Conservation (phyloP, 257 asterid species). For the Verbascum thapsus region DNA sequence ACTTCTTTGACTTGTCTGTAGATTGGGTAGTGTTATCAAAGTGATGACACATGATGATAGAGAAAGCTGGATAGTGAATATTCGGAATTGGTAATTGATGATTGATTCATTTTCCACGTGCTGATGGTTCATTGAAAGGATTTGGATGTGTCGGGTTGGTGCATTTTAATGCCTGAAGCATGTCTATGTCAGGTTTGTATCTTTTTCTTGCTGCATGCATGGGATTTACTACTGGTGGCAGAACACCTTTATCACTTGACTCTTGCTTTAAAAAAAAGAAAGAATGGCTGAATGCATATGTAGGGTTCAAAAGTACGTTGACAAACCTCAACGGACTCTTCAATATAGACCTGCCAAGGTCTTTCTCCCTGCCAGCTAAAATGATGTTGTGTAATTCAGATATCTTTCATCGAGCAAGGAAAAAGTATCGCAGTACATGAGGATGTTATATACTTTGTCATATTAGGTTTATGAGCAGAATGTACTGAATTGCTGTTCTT, state of each 20-base stretch:
- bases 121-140: slow-evolving; percentile 1
- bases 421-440: not conserved
- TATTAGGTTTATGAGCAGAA: not conserved
- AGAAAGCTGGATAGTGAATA: not conserved
- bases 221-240: not conserved
- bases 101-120: not conserved
- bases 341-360: not conserved
- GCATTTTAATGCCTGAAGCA: slow-evolving; percentile 10
- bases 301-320: too few relatives aligned
- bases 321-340: not conserved
- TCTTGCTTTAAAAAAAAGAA: too few relatives aligned
- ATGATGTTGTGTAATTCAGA: not conserved
- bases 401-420: not conserved
- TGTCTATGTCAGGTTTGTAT: slow-evolving; percentile 1
- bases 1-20: slow-evolving; percentile 16
- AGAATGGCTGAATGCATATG: too few relatives aligned
- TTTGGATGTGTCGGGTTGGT: not conserved
- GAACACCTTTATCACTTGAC: not conserved
- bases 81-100: not conserved
- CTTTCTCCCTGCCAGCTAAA: not conserved
- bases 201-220: not conserved
- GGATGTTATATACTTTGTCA: not conserved
- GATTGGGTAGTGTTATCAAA: not conserved
- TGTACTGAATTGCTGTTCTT: not conserved
- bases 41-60: slow-evolving; percentile 12